Base-by-base conservation (phyloP, 169 alveolate species). In the Amoebophrya sp. region DNA sequence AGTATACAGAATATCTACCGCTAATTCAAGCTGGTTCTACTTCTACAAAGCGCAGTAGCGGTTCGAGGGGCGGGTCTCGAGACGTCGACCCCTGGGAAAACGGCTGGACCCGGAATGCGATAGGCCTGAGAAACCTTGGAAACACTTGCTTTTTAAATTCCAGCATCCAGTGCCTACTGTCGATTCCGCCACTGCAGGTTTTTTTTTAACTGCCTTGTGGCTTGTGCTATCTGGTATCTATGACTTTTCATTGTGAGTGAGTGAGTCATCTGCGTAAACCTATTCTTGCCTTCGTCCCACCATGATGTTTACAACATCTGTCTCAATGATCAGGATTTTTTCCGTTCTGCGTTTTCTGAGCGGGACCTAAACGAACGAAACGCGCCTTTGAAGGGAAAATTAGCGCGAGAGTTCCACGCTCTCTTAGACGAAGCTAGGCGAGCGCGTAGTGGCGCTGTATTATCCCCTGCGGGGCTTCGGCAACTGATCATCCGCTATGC, bases 401-500 rank as follows among this genome's bases (percentile, higher is more conserved):
- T 96, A 41, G 96, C 94, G 0, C 94, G 93, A 91, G 95, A 94
- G 41, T 95, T 95, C 92, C 94, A 95, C 41, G 95, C 93, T 65
- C 90, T 97, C 10, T 92, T 96, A 38, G 78, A 93, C 38, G 96
- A 96, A 90, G 91, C 96, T 89, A 96, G 98, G 98, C 92, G 93
- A 89, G 54, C 94, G 91, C 96, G 97, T 0, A 90, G 93, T 89
- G 93, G 94, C 23, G 93, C 94, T 23, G 93, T 96, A 40, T 95
- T 96, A 76, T 96, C 97, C 53, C 99, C 99, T 12, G 95, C 96
- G 92, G 96, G 93, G 24, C 94, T 97, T 92, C 96, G 96, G 93
- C 95, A 95, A 95, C 97, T 97, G 26, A 94, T 97, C 89, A 97
- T 97, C 54, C 95, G 95, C 40, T 94, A 95, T 91, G 96, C 96